Percentiles rank a stretch among this genome's conserved stretches.
Conservation (phyloP, 1,284 basidiomycete species). For the Austroboletus niveus region DNA sequence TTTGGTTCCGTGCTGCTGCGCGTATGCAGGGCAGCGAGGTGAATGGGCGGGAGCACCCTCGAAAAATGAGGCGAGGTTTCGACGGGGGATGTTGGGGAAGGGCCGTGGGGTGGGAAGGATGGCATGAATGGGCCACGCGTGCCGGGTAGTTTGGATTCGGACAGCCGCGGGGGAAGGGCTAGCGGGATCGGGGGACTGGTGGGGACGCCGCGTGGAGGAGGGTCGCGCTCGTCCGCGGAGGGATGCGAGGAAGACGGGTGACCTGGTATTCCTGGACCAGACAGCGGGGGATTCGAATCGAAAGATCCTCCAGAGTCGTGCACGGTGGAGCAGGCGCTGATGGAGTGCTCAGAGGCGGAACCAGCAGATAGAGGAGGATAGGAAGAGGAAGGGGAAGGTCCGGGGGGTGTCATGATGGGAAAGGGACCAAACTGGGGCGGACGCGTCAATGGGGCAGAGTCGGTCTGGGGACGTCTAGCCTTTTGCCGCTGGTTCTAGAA, state of each 20-base stretch:
- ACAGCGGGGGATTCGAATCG: constrained; percentile 41
- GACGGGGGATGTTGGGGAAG: neutral
- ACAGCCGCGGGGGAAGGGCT: neutral
- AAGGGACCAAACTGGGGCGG: constrained; percentile 63
- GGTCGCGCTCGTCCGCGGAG: constrained; percentile 22
- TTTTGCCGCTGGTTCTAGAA: constrained; percentile 77
- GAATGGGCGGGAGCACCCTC: constrained; percentile 29
- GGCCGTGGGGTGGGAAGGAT: neutral
- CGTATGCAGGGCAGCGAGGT: constrained; percentile 14
- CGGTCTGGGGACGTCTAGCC: constrained; percentile 62
- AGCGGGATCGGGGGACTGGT: constrained; percentile 11
- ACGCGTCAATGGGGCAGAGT: constrained; percentile 46
- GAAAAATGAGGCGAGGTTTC: constrained; percentile 27
- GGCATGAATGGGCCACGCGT: neutral
- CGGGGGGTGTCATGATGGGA: constrained; percentile 41
- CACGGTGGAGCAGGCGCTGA: constrained; percentile 8
- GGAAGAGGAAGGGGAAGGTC: constrained; percentile 23
- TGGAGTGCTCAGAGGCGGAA: constrained; percentile 11
- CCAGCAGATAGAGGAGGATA: constrained; percentile 4
- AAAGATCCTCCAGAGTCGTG: constrained; percentile 24
- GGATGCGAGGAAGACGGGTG: constrained; percentile 20
- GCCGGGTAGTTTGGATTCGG: neutral
- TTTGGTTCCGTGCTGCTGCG: constrained; percentile 14
- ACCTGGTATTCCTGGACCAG: constrained; percentile 64
- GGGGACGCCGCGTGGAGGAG: constrained; percentile 6